Evolutionary conservation across 2,329 filamentous ascomycete genomes (phyloP), one percentile per base, ranked within the genome.

Genomic region (Periconia sp.): DNA sequence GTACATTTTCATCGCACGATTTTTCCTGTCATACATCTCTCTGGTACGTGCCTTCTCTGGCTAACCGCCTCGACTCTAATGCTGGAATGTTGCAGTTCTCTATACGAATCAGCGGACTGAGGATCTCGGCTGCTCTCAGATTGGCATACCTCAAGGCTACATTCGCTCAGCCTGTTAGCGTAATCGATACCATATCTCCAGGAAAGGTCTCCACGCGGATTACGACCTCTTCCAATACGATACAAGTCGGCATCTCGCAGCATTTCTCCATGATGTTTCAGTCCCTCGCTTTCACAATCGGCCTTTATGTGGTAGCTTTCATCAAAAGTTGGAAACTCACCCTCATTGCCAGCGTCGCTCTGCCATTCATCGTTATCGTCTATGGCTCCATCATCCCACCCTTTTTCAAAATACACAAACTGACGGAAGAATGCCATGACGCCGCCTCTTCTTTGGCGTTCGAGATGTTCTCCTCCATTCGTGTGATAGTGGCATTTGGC

Each of bases 191-290:
- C 17, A 68, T 82, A 20, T 79, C 81, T 1, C 68, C 79, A 0
- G 81, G 81, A 15, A 76, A 77, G 15, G 79, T 81, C 13, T 77
- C 79, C 0, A 79, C 77, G 41, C 77, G 79, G 1, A 81, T 84
- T 58, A 83, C 81, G 0, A 76, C 77, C 0, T 78, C 79, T 0
- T 76, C 80, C 31, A 83, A 83, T 57, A 77, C 77, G 0, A 75
- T 84, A 11, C 82, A 84, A 52, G 71, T 80, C 23, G 81, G 80
- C 17, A 78, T 83, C n/a, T 82, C 81, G 0, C 81, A 83, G 57
- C 79, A 79, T 49, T 67, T 84, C 6, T 66, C 79, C 0, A 79
- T 79, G 50, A 73, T 81, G n/a, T 71, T 76, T 11, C 73, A 75
- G 47, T 58, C 66, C 0, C 48, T 74, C 15, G 59, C 73, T 1